A percentile compares a stretch with the other conserved stretches of the same genome.
Conservation (phyloP, 176 grass and related monocot species). For the Oryza rufipogon region DNA sequence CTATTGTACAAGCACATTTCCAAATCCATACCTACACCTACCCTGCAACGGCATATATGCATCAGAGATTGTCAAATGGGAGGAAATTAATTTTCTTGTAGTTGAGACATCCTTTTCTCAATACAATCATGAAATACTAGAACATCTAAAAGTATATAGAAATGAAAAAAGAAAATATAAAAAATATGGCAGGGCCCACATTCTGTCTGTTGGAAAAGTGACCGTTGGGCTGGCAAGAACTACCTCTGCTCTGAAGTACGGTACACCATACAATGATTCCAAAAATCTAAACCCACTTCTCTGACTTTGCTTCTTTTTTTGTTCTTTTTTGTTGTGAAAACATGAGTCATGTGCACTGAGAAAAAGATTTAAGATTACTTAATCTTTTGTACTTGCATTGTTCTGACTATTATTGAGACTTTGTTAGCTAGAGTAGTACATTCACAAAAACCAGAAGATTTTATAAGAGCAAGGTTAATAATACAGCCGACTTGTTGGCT, state of each 20-base stretch:
- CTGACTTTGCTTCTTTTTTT: conserved; percentile 27
- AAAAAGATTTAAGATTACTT: background rate
- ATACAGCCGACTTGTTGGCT: too few species aligned
- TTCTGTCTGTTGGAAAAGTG: conserved; percentile 32
- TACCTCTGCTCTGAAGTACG: background rate
- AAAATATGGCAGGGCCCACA: background rate
- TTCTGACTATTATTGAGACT: background rate
- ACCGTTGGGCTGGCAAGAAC: conserved; percentile 40
- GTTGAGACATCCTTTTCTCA: conserved; percentile 47
- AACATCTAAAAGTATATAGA: background rate
- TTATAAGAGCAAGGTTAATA: background rate
- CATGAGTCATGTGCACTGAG: conserved; percentile 19
- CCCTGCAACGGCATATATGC: background rate
- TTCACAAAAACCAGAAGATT: background rate
- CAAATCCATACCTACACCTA: conserved; percentile 19
- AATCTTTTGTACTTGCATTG: conserved; percentile 8
- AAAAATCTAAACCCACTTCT: background rate
- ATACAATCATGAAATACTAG: conserved; percentile 19
- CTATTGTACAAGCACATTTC: conserved; percentile 29
- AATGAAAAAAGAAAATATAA: background rate
- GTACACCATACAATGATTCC: conserved; percentile 16
- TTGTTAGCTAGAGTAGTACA: conserved; percentile 1
- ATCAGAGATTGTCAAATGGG: conserved; percentile 3
- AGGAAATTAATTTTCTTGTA: conserved; percentile 14
- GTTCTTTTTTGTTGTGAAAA: conserved; percentile 3